These are phyloP conservation scores for Magnolia officinalis DNA, from an alignment of 164 flowering plant genomes.

Conservation along the genomic window DNA sequence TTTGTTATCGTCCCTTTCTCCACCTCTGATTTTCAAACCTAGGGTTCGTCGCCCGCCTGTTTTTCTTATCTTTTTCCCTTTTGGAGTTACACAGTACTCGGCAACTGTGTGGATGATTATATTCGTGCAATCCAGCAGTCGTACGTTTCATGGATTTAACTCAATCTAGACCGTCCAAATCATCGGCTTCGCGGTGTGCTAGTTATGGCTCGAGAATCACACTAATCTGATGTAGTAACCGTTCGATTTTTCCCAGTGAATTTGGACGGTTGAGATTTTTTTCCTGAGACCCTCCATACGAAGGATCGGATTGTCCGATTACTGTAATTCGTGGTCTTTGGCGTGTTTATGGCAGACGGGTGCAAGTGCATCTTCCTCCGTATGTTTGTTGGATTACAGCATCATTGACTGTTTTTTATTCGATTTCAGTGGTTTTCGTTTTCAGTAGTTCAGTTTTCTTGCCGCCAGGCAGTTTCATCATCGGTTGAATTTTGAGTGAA, in stretches of 20 bases:
- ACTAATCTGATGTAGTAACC: not conserved
- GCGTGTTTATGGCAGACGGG: not conserved
- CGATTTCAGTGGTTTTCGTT: not conserved
- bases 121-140: too few species aligned
- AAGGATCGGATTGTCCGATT: too few species aligned
- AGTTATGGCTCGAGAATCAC: not conserved
- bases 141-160: not conserved
- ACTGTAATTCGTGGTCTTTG: too few species aligned
- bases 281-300: too few species aligned
- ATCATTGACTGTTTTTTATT: too few species aligned
- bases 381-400: not conserved
- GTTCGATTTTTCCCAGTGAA: not conserved
- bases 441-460: not conserved
- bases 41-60: too few species aligned
- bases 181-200: not conserved
- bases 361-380: not conserved
- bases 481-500: not conserved
- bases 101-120: too few species aligned
- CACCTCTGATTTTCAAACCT: too few species aligned
- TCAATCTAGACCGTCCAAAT: not conserved
- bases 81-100: too few species aligned
- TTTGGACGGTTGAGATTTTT: not conserved
- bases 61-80: too few species aligned
- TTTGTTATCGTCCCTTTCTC: too few species aligned
- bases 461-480: not conserved